Conservation (phyloP, 2,329 filamentous ascomycete genomes). For the Paecilomyces dactylethromorphus region DNA sequence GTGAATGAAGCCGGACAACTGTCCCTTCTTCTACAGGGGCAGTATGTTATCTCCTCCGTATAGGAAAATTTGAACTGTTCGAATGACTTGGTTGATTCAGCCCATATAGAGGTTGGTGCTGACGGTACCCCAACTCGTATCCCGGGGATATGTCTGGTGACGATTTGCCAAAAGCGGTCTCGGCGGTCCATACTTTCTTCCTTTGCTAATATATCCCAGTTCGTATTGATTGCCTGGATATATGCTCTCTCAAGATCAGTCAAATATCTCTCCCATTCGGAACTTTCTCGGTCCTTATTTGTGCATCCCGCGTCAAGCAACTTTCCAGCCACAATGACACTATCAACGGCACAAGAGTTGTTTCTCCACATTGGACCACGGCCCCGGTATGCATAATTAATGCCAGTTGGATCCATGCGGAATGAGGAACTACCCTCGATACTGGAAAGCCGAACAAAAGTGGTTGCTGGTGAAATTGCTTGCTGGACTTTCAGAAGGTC, state of each 20-base stretch:
- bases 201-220: conserved; percentile 21
- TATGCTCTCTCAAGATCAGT: conserved; percentile 16
- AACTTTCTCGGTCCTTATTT: conserved; percentile 16
- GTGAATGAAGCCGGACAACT: not conserved
- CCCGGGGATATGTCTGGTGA: conserved; percentile 1
- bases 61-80: conserved; percentile 20
- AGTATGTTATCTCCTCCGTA: not conserved
- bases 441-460: conserved; percentile 11
- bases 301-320: conserved; percentile 32
- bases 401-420: conserved; percentile 15
- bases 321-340: conserved; percentile 26
- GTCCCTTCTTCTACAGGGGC: not conserved
- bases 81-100: conserved; percentile 15
- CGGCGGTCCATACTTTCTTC: conserved; percentile 8
- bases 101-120: conserved; percentile 17
- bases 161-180: conserved; percentile 12
- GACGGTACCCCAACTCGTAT: conserved; percentile 7
- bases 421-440: not conserved
- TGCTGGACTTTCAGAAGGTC: conserved; percentile 15
- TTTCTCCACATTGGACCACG: conserved; percentile 22
- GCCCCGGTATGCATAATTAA: conserved; percentile 18
- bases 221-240: conserved; percentile 19
- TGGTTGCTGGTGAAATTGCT: conserved; percentile 8
- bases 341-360: conserved; percentile 23
- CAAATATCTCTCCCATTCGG: conserved; percentile 10